Percentiles rank a stretch among this genome's conserved stretches.
Conservation (phyloP, 305 asterid species). For the Ruellia speciosa region DNA sequence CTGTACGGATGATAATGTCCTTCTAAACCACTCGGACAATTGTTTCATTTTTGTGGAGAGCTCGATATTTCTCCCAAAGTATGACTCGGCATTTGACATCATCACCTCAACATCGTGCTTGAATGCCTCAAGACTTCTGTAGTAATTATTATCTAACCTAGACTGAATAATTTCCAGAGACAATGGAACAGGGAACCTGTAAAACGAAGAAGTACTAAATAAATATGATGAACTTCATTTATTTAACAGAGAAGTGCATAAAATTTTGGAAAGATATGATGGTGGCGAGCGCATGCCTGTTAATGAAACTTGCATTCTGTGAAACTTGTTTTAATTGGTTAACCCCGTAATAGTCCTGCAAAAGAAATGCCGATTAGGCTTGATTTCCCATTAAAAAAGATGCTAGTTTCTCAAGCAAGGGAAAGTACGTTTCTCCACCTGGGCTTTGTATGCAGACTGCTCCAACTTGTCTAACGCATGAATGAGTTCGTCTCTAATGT, state of each 20-base stretch:
- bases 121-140: slow-evolving; percentile 74
- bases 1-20: slow-evolving; percentile 48
- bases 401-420: slow-evolving; percentile 4
- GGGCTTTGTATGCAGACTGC: slow-evolving; percentile 47
- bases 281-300: slow-evolving; percentile 44
- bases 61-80: slow-evolving; percentile 54
- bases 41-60: slow-evolving; percentile 46
- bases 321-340: slow-evolving; percentile 61
- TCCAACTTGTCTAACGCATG: slow-evolving; percentile 55
- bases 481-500: slow-evolving; percentile 43
- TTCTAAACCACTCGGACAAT: slow-evolving; percentile 67
- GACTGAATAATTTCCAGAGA: slow-evolving; percentile 60
- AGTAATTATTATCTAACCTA: slow-evolving; percentile 76
- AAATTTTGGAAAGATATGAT: slow-evolving; percentile 3
- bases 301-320: slow-evolving; percentile 55
- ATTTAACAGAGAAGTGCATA: slow-evolving; percentile 1
- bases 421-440: slow-evolving; percentile 32
- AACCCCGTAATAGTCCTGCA: slow-evolving; percentile 86
- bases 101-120: slow-evolving; percentile 72
- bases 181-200: slow-evolving; percentile 89
- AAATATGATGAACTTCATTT: neutral
- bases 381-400: slow-evolving; percentile 18
- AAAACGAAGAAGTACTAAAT: slow-evolving; percentile 8
- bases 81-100: slow-evolving; percentile 59
- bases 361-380: slow-evolving; percentile 18